Evolutionary conservation across 768 basidiomycete genomes (phyloP), one percentile per base, ranked within the genome.

Genomic region (Calvatia gigantea): DNA sequence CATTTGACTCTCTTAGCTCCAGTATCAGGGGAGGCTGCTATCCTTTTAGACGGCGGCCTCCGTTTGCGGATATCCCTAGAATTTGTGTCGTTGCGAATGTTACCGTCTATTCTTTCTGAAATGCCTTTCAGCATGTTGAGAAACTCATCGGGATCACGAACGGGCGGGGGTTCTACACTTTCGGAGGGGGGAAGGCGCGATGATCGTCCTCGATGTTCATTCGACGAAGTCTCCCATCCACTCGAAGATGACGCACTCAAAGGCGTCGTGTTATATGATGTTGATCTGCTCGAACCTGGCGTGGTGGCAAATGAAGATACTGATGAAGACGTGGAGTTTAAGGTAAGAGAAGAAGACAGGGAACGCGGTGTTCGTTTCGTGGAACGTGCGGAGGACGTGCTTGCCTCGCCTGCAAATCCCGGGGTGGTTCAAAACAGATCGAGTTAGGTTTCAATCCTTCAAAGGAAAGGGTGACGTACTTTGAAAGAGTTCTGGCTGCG

Each of bases 51-150:
- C 31, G 39, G 23, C 38, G 37, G 31, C 33, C 38, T 47, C 14
- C 50, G 51, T 31, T 48, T 47, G 6, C 27, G 44, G 6, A 11
- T 46, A 14, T 53, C 57, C 23, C 19, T 45, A 19, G 54, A 29
- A 27, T 60, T 54, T 44, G 51, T 14, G 27, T 53, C 23, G 12
- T 37, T 38, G 25, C 57, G 46, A 17, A 62, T 67, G 28, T 65
- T 67, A 29, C 69, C 66, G 54, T 74, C 67, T 37, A 71, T 66
- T 19, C 65, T 62, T 29, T 68, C 69, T n/a, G 70, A 71, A 9
- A 72, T 69, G 29, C 66, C 70, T 55, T 72, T 72, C 29, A 74
- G 58, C 25, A 71, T 64, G 37, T 67, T 63, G 33, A 75, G 48
- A 23, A 75, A 67, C 27, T 63, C 53, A 6, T 60, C 46, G 32